phyloP scores from a whole-genome alignment of 257 asterid genomes.

The Solanum bulbocastanum region DNA sequence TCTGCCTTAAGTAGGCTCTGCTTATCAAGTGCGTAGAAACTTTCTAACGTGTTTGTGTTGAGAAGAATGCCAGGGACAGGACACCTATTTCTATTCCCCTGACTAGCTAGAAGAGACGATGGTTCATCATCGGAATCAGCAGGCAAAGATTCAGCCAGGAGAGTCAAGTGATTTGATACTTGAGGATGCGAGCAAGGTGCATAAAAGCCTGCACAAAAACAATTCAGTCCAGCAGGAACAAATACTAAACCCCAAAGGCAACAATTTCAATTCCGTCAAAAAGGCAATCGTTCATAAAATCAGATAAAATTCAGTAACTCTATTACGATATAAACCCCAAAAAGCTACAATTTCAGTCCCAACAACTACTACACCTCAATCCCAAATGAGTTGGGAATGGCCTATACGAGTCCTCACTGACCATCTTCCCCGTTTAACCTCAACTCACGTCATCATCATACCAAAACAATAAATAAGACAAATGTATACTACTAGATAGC shows the following conservation, averaged over 20 bases:
- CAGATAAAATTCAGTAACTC: background rate
- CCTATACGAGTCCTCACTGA: background rate
- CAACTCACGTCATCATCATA: background rate
- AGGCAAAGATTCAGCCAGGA: constrained; percentile 77
- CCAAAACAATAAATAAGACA: background rate
- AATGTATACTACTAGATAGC: background rate
- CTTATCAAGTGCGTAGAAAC: constrained; percentile 66
- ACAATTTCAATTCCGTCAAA: background rate
- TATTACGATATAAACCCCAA: background rate
- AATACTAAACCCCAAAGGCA: background rate
- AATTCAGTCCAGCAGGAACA: background rate
- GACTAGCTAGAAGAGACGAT: constrained; percentile 12
- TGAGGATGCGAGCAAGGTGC: constrained; percentile 77
- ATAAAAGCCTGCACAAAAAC: constrained; percentile 54
- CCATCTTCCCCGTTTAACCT: background rate
- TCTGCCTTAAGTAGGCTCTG: constrained; percentile 52
- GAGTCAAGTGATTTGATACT: constrained; percentile 71
- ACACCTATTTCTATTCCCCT: constrained; percentile 83
- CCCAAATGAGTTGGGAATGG: background rate
- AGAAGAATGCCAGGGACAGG: constrained; percentile 77
- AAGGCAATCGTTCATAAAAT: background rate
- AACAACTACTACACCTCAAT: background rate
- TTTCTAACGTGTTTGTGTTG: constrained; percentile 84
- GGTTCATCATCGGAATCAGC: constrained; percentile 37
- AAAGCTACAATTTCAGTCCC: background rate